phyloP scores from a whole-genome alignment of 176 grass and related monocot species.

The Oryza nivara region DNA sequence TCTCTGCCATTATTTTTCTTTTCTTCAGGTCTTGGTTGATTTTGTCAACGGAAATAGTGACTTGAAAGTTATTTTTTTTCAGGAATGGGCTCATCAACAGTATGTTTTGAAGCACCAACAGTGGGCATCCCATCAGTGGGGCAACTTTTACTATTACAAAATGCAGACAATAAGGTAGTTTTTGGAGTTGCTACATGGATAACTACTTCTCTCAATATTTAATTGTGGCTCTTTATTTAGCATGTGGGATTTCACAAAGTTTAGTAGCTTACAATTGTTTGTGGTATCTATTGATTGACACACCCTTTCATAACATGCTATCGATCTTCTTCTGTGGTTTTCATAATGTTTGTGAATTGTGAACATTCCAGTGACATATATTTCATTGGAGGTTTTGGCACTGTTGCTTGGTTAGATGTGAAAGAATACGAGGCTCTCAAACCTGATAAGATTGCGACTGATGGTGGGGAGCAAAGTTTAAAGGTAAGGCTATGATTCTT shows the following conservation, averaged over 20 bases:
- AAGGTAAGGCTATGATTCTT: conserved; percentile 50
- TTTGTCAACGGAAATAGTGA: conserved; percentile 19
- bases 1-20: not conserved
- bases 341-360: conserved; percentile 11
- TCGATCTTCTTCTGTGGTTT: not conserved
- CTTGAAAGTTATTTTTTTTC: conserved; percentile 24
- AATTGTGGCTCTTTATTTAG: not conserved
- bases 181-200: not conserved
- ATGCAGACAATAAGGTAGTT: conserved; percentile 79
- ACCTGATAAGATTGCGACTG: conserved; percentile 79
- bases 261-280: not conserved
- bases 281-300: not conserved
- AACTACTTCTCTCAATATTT: conserved; percentile 28
- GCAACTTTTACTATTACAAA: conserved; percentile 88
- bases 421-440: conserved; percentile 64
- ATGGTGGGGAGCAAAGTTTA: conserved; percentile 74
- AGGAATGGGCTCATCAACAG: conserved; percentile 86
- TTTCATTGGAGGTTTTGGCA: conserved; percentile 94
- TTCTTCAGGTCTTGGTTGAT: not conserved
- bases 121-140: conserved; percentile 88
- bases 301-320: not conserved
- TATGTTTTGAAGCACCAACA: conserved; percentile 83
- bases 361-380: conserved; percentile 69
- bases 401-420: conserved; percentile 85
- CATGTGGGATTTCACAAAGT: not conserved